phyloP scores from a whole-genome alignment of 2,329 filamentous ascomycete genomes.

The Fusarium pilosicola region DNA sequence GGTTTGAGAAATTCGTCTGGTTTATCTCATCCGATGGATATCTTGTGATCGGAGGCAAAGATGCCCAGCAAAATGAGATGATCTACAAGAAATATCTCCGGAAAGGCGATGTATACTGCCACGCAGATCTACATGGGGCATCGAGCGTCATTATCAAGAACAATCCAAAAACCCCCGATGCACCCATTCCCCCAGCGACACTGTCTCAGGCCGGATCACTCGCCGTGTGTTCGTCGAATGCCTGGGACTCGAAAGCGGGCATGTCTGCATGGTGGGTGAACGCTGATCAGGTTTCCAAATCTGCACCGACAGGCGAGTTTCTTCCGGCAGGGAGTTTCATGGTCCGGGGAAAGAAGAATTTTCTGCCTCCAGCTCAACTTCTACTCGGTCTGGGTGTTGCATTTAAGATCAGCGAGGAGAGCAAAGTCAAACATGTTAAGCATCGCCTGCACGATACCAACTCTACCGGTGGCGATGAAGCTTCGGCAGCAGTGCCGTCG shows the following conservation, averaged over 20 bases:
- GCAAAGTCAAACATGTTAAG: conserved; percentile 81
- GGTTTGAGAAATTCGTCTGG: conserved; percentile 98
- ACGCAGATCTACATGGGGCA: conserved; percentile 88
- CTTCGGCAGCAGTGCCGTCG: conserved; percentile 25
- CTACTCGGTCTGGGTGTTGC: conserved; percentile 88
- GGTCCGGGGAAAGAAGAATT: conserved; percentile 89
- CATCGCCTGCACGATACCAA: conserved; percentile 58
- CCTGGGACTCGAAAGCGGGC: conserved; percentile 95
- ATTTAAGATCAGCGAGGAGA: conserved; percentile 90
- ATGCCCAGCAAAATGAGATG: conserved; percentile 89
- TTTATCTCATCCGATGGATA: conserved; percentile 97
- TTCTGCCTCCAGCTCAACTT: conserved; percentile 85
- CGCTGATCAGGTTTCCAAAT: conserved; percentile 90
- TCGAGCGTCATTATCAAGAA: conserved; percentile 92
- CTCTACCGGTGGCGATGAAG: conserved; percentile 23
- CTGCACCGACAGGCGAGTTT: conserved; percentile 80
- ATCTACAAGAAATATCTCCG: conserved; percentile 88
- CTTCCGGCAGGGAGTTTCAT: conserved; percentile 81
- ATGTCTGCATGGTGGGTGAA: conserved; percentile 98
- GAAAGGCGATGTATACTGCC: conserved; percentile 91
- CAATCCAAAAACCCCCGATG: conserved; percentile 77
- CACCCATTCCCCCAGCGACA: conserved; percentile 90
- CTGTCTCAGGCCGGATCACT: conserved; percentile 89
- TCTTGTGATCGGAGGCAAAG: conserved; percentile 87
- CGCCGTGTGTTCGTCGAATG: conserved; percentile 84